Evolutionary conservation across 2,329 filamentous ascomycete genomes (phyloP).

Genomic region (Zasmidium angulare): DNA sequence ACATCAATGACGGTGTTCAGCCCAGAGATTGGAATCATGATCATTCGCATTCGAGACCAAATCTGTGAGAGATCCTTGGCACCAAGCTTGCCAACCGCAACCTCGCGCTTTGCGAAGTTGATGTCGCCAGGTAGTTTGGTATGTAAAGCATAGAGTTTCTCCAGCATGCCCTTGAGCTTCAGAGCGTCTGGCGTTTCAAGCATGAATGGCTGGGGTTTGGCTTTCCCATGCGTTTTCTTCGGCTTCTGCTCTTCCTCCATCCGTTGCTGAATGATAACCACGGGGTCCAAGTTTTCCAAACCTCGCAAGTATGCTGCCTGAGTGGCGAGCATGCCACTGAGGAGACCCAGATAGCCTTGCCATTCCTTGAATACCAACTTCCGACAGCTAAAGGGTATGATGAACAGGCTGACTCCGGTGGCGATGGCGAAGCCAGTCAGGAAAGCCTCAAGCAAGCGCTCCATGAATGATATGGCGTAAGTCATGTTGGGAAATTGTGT

Average conservation of each 20-base stretch:
- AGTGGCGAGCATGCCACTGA: constrained; percentile 56
- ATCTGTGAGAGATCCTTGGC: constrained; percentile 64
- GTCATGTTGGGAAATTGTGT: constrained; percentile 58
- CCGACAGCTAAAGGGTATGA: constrained; percentile 67
- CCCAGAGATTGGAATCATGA: constrained; percentile 66
- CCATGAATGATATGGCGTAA: constrained; percentile 54
- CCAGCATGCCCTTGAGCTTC: constrained; percentile 31
- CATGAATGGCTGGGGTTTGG: not conserved
- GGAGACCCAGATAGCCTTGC: constrained; percentile 57
- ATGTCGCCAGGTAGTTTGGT: constrained; percentile 68
- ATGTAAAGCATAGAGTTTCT: constrained; percentile 51
- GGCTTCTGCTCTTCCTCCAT: constrained; percentile 24
- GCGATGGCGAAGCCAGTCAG: constrained; percentile 65
- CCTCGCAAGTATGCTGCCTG: constrained; percentile 65
- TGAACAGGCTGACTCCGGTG: constrained; percentile 61
- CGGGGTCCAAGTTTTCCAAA: constrained; percentile 58
- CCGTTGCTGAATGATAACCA: constrained; percentile 4
- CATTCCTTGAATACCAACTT: constrained; percentile 65
- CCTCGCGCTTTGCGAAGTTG: constrained; percentile 69
- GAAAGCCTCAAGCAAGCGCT: constrained; percentile 59
- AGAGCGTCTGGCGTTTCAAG: constrained; percentile 29
- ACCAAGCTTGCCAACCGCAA: constrained; percentile 67
- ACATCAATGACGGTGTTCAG: constrained; percentile 70
- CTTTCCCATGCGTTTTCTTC: constrained; percentile 46
- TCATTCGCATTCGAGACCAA: constrained; percentile 58